Conservation (phyloP, 2,329 filamentous ascomycete genomes). For the Fusarium xyrophilum region DNA sequence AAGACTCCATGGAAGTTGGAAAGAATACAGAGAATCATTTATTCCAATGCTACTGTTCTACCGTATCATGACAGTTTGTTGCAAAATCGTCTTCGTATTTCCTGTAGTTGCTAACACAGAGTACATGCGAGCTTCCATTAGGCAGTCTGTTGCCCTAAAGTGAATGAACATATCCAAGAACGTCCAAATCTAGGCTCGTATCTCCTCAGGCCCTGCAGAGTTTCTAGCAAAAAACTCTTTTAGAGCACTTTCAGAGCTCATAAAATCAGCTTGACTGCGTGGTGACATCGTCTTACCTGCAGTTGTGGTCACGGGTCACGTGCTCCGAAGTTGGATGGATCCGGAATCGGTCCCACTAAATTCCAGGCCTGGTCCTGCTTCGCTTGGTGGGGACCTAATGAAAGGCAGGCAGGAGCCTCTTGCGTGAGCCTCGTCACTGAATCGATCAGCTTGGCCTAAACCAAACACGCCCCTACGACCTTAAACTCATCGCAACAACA, state of each 20-base stretch:
- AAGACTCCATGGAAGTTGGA: background rate
- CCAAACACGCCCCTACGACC: constrained; percentile 38
- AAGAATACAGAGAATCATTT: background rate
- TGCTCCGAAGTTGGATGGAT: background rate
- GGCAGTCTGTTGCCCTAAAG: background rate
- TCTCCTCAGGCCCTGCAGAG: background rate
- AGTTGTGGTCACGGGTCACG: constrained; percentile 7
- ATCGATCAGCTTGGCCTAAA: constrained; percentile 38
- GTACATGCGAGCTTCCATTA: background rate
- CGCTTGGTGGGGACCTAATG: constrained; percentile 26
- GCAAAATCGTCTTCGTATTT: background rate
- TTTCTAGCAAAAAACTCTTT: too few species aligned
- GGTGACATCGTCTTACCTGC: background rate
- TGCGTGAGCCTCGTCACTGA: constrained; percentile 48
- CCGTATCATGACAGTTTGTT: background rate
- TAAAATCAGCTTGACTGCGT: background rate
- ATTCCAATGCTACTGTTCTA: background rate
- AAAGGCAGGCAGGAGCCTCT: constrained; percentile 51
- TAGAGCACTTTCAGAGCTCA: too few species aligned
- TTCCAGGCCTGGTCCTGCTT: constrained; percentile 27
- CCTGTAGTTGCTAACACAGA: background rate
- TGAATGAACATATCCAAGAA: background rate
- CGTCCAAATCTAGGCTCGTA: background rate
- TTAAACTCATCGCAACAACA: constrained; percentile 33
- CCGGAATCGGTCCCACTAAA: constrained; percentile 35